Conservation (phyloP, 2,329 filamentous ascomycete species). For the Cladosporium cucumerinum region DNA sequence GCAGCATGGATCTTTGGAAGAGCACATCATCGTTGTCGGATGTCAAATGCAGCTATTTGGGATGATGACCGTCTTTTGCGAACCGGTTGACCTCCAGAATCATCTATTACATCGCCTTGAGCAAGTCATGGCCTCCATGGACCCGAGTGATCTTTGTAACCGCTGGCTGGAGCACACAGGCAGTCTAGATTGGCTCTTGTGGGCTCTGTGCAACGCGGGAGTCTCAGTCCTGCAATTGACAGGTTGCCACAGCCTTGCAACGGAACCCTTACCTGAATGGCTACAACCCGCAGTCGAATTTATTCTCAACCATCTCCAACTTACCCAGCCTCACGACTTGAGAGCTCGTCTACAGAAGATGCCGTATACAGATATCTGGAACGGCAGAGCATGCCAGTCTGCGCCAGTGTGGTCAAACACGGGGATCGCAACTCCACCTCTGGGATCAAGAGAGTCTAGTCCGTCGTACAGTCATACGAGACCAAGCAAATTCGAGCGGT, state of each 20-base stretch:
- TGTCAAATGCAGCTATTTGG: constrained; percentile 2
- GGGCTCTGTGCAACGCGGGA: not conserved
- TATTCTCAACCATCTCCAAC: not conserved
- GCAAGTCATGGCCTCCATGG: not conserved
- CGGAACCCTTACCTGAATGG: not conserved
- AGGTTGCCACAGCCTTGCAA: not conserved
- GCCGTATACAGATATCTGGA: not conserved
- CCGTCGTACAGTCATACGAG: not conserved
- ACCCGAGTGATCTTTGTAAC: not conserved
- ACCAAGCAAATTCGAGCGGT: not conserved
- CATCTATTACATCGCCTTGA: not conserved
- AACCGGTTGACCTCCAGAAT: not conserved
- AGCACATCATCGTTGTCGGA: not conserved
- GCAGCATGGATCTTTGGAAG: not conserved
- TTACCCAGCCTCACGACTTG: not conserved
- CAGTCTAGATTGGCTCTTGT: not conserved
- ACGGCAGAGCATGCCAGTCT: not conserved
- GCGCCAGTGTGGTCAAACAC: not conserved
- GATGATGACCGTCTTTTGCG: not conserved
- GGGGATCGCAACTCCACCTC: not conserved
- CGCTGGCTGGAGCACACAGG: not conserved
- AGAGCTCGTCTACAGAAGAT: not conserved
- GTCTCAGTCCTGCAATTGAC: not conserved
- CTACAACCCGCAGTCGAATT: not conserved
- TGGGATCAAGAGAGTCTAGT: not conserved